Evolutionary conservation across 257 asterid genomes (phyloP).

Genomic region (Solanum paucissectum): DNA sequence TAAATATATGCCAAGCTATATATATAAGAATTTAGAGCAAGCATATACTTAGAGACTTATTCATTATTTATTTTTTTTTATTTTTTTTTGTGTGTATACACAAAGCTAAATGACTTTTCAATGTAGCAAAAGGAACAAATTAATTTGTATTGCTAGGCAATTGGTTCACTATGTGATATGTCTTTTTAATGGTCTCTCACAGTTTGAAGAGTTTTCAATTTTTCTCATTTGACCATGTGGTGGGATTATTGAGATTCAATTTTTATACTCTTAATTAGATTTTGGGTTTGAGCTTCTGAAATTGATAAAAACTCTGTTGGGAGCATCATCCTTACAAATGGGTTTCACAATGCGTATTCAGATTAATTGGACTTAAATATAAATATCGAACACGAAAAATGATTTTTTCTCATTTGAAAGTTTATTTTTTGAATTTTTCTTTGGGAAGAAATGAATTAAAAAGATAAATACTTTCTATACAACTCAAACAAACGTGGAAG

Average conservation of each 20-base stretch:
- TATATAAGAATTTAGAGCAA: background rate
- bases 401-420: background rate
- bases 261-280: rapidly evolving
- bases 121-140: background rate
- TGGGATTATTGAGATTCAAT: background rate
- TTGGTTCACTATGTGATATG: background rate
- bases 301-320: background rate
- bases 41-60: background rate
- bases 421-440: background rate
- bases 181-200: background rate
- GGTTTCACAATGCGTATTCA: background rate
- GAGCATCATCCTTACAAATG: background rate
- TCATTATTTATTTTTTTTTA: background rate
- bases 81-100: background rate
- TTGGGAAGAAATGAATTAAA: background rate
- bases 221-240: background rate
- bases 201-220: background rate
- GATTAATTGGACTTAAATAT: background rate
- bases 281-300: background rate
- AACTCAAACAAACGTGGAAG: background rate
- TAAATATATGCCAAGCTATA: background rate
- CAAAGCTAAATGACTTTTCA: background rate
- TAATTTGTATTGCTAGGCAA: background rate
- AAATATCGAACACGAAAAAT: background rate
- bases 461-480: background rate